Percentiles rank a stretch among this genome's conserved stretches.
phyloP scores from a whole-genome alignment of 225 moss, liverwort and hornwort genomes.

The Antitrichia curtipendula region DNA sequence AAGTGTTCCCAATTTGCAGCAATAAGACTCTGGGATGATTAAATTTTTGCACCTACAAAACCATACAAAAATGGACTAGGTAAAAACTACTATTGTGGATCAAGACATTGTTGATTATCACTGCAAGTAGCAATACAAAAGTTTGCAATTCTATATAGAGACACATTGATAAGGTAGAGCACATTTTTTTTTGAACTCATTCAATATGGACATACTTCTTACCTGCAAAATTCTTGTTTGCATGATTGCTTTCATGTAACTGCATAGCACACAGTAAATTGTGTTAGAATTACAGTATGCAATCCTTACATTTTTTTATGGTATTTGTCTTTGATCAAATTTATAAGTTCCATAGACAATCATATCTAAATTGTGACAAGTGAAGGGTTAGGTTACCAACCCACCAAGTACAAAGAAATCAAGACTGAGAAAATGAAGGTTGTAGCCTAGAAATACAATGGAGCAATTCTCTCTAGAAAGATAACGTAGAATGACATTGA shows the following conservation, averaged over 20 bases:
- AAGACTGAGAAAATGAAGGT: background rate
- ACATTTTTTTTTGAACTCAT: too few species aligned
- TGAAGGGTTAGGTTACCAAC: background rate
- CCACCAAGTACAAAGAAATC: background rate
- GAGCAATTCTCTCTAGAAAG: background rate
- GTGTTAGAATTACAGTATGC: background rate
- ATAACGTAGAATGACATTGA: background rate
- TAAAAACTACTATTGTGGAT: background rate
- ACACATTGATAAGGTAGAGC: background rate
- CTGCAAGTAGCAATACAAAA: background rate
- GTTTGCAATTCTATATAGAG: too few species aligned
- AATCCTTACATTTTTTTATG: background rate
- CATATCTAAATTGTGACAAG: background rate
- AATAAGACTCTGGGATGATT: constrained; percentile 72
- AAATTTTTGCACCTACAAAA: constrained; percentile 60
- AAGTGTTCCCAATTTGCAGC: constrained; percentile 78
- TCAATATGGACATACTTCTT: background rate
- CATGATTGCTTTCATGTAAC: constrained; percentile 71
- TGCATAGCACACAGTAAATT: background rate
- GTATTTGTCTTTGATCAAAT: background rate
- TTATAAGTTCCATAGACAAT: too few species aligned
- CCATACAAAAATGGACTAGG: background rate
- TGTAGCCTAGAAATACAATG: background rate
- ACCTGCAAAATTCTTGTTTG: constrained; percentile 70
- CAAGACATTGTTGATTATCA: background rate